Base-by-base conservation (phyloP, 768 basidiomycete species). In the Cytidiella melzeri region DNA sequence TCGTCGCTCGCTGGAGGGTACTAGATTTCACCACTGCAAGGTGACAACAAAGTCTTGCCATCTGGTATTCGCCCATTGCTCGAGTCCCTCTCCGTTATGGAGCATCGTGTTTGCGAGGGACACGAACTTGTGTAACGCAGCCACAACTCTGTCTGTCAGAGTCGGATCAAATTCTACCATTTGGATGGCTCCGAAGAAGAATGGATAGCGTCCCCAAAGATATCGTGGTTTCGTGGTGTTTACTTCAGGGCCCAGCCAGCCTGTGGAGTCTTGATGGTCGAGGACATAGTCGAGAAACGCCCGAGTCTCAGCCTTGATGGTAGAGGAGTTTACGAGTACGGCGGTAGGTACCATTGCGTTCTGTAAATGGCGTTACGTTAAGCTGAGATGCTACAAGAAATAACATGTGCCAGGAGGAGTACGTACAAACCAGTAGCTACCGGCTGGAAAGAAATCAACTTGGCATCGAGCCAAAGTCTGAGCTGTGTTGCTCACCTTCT, bases 21-120 rank as follows among this genome's bases (percentile, higher is more conserved):
- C n/a, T n/a, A n/a, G 26, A n/a, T 38, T 55, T 41, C 59, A 77
- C 79, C 79, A 81, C 61, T 80, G 76, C 55, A 80, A 54, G 20
- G 68, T 62, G 2, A 80, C 76, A 20, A 79, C 74, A 51, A 79
- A 79, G 54, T 81, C 78, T 56, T 77, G 76, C 77, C 77, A 79
- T 23, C 79, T 73, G 0, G 77, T 76, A 21, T 68, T 64, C 12
- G 74, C 65, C 79, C 79, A 81, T 1, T 65, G 58, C 41, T 79
- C 77, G n/a, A 77, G 67, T 11, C 78, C 79, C 52, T 75, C 57
- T 11, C 75, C 75, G 37, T 67, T 67, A 26, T 74, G 69, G 37
- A 81, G 61, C 79, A 81, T 81, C 3, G 67, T 65, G 55, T 79
- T 79, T 18, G 77, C 77, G 21, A 79, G 58, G 5, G 61, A 51